Evolutionary conservation across 1,139 yeast species (phyloP), one percentile per base, ranked within the genome.

Genomic region (Pichia cactophila): DNA sequence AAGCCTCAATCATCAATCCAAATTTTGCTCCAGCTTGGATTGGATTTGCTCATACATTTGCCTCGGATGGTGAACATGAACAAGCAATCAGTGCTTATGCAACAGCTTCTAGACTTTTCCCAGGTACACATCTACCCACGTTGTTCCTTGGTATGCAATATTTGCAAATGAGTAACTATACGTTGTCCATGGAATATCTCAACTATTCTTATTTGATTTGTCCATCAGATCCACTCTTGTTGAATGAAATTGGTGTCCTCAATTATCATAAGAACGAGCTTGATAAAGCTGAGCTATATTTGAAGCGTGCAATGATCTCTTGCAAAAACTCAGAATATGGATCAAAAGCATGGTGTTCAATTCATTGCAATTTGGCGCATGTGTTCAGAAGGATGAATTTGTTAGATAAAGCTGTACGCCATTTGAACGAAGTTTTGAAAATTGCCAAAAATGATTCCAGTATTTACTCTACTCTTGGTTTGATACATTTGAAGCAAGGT

Each of bases 81-180:
- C 98, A 94, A 66, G 98, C 98, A 1, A 85, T 92, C 23, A 84
- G 96, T 52, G 98, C 98, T 0, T 94, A 90, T 67, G 92, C 97
- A 1, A 90, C 95, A 36, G 97, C 97, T 0, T 90, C 96, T 0
- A 71, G 97, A 52, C 73, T 90, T 46, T 94, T 92, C 61, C 97
- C 96, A 0, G 98, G 98, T 2, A 84, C 94, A 6, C 97, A 92
- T 66, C 69, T 90, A 46, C 98, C 98, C 2, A 82, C 86, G 58
- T 69, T 94, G 52, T 92, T 87, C 61, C 73, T 94, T 45, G 99
- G 98, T 3, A 94, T 92, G 96, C 97, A 94, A 68, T 94, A 92
- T 66, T 70, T 89, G 55, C 90, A 87, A 55, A 84, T 92, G 80
- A 84, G 83, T 62, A 90, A 90, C 59, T 70, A 86, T 47, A 77